Base-by-base conservation (phyloP, 169 alveolate species). In the Eimeria mitis region DNA sequence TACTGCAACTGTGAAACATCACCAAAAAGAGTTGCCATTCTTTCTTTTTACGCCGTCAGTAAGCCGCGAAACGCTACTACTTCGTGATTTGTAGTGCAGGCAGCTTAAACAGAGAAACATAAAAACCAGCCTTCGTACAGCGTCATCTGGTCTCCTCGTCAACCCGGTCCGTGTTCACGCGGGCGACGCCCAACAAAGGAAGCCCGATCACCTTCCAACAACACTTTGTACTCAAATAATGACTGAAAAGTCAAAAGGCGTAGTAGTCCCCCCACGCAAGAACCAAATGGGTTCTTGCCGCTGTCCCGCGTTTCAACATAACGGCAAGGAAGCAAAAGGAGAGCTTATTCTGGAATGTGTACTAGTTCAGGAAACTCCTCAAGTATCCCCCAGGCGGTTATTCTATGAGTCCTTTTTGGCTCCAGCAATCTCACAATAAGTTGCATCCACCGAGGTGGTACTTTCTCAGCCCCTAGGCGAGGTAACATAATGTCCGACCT, bases 341-440 rank as follows among this genome's bases (percentile, higher is more conserved):
- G 0, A 73, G 83, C 34, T 54, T 73, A 73, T 40, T 73, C 4
- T 79, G 89, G 89, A 16, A 34, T 28, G 54, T 34, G 49, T 54
- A 54, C 34, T 5, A 83, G 76, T 25, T 83, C 90, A 11, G 90
- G 56, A 37, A 37, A 83, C 34, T 83, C 90, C 75, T 83, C 56
- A 19, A 34, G 23, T 11, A 83, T 54, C 34, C 25, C 90, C 70
- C 47, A 37, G 25, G 76, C 54, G 16, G 71, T n/a, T 52, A 56
- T 56, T 52, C 90, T 52, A 54, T 83, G n/a, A 16, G 5, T 8
- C 47, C 76, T 54, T 0, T 25, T 19, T 9, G 73, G 56, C 34
- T 83, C 75, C 56, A 83, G 90, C 59, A 83, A 40, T 40, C 52
- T 54, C 34, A 34, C 28, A 31, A 83, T 49, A 21, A 83, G 71